Conservation (phyloP, 106 monocot genomes). For the Xerophyta viscosa region DNA sequence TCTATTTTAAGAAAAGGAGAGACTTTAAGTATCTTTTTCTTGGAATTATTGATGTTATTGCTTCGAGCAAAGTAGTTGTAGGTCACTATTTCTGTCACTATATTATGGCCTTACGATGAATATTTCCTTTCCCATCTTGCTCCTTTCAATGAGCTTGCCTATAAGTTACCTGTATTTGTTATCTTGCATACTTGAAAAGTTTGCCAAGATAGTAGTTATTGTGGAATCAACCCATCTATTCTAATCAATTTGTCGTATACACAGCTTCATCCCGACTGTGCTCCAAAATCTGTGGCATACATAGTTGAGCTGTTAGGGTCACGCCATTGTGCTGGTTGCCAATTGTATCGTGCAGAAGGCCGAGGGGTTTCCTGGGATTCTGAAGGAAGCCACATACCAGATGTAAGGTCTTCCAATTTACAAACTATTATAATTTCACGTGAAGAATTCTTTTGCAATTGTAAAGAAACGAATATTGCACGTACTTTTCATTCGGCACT, state of each 20-base stretch:
- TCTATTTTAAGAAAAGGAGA: too few species aligned
- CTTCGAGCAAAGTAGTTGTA: too few species aligned
- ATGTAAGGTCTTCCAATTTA: conserved; percentile 28
- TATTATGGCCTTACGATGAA: too few species aligned
- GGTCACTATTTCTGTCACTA: too few species aligned
- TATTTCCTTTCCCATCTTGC: too few species aligned
- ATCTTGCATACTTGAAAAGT: too few species aligned
- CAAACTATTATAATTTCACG: background rate
- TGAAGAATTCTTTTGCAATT: background rate
- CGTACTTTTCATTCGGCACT: background rate
- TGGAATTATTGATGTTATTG: too few species aligned
- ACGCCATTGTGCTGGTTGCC: conserved; percentile 76
- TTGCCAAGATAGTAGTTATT: background rate
- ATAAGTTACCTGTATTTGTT: too few species aligned
- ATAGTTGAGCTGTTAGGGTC: conserved; percentile 55
- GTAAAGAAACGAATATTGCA: background rate
- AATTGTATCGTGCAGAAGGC: conserved; percentile 82
- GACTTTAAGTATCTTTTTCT: too few species aligned
- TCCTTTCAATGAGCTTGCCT: too few species aligned
- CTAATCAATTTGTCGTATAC: conserved; percentile 7
- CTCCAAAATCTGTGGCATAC: conserved; percentile 83
- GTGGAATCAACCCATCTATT: background rate
- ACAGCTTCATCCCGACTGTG: conserved; percentile 86
- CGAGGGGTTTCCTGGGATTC: conserved; percentile 79
- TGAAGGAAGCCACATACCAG: conserved; percentile 49